Percentiles rank a stretch among this genome's conserved stretches.
These are phyloP conservation scores for Ascoidea tarda DNA, from an alignment of 805 yeast genomes.

Conservation along the genomic window DNA sequence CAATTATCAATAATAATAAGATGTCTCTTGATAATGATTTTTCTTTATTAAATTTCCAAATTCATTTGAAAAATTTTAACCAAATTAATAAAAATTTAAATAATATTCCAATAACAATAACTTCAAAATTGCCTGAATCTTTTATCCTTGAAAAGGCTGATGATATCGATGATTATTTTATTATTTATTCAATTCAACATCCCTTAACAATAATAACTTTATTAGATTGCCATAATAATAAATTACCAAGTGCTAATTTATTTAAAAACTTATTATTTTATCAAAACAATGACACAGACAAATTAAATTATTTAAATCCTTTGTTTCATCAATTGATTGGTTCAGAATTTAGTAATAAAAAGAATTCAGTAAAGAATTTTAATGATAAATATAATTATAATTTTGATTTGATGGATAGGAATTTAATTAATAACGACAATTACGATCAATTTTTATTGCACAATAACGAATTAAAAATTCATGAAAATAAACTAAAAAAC, in stretches of 20 bases:
- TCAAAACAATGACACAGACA: not conserved
- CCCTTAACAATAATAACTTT: not conserved
- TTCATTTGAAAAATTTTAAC: no score
- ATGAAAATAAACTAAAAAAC: no score
- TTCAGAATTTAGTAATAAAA: not conserved
- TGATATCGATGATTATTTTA: not conserved
- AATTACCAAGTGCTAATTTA: no score
- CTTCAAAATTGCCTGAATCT: not conserved
- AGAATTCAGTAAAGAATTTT: no score
- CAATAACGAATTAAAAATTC: not conserved
- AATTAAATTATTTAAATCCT: not conserved
- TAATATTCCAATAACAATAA: not conserved
- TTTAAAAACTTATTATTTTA: no score
- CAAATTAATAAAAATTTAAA: not conserved
- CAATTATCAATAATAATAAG: no score
- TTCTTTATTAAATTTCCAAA: not conserved
- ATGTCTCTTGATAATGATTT: no score
- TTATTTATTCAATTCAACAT: not conserved
- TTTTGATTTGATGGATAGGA: not conserved
- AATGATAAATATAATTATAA: no score
- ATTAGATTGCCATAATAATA: not conserved
- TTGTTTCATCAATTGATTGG: no score
- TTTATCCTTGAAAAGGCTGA: no score
- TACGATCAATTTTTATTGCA: no score
- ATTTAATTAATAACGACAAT: no score